Evolutionary conservation across 2,329 filamentous ascomycete species (phyloP), one percentile per base, ranked within the genome.

Genomic region (Beauveria sp.): DNA sequence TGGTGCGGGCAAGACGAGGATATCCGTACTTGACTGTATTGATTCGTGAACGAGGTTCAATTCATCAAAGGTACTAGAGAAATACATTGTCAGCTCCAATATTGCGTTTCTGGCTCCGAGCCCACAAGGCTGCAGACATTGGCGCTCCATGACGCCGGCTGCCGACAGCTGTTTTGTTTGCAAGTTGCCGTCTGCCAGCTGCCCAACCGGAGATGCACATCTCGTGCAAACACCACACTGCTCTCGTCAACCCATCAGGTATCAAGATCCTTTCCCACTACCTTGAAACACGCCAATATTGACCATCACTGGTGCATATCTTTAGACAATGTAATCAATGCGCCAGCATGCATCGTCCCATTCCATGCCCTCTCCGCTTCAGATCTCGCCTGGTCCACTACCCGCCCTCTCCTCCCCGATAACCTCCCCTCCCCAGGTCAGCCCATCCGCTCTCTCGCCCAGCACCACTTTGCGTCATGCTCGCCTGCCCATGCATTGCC

Each of bases 311-410:
- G 18, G 18, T 49, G 16, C 54, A 48, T 18, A 5, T 49, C 14
- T 18, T 18, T 31, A 3, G 14, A 14, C 46, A 20, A 51, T 12
- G 34, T 16, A 16, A 51, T 34, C 55, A 42, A 42, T 42, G 34
- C 46, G 16, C 22, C 24, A 8, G 22, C 34, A 28, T 50, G 10
- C 7, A 43, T 18, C 34, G 22, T 59, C 46, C 16, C 34, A 38
- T 38, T 28, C 38, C 24, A 40, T 20, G 24, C 18, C 46, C 22
- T 31, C 26, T 61, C 59, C 51, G 31, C 31, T 54, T 20, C 10
- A 61, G 59, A 61, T 61, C 59, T 61, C 26, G 22, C 50, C 26
- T 43, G 31, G 59, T 49, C 59, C 51, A 48, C 26, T 26, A 42
- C 59, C 59, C 59, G 50, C 50, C 43, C 12, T 49, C 43, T 28